Base-by-base conservation (phyloP, 306 rosid species). In the Fragaria nilgerrensis region DNA sequence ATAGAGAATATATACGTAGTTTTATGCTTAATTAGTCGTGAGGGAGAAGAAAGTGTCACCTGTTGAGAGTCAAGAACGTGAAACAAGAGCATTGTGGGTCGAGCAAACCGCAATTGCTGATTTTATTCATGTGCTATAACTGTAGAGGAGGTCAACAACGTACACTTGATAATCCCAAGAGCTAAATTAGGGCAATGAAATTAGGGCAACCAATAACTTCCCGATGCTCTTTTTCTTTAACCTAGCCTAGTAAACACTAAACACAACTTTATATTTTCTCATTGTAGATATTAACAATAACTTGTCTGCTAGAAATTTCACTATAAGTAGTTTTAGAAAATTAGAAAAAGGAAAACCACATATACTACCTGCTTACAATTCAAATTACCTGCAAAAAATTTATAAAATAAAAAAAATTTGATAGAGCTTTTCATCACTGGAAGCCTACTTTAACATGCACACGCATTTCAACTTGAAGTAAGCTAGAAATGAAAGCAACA, bases 31-130 rank as follows among this genome's bases (percentile, higher is more conserved):
- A 1, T 4, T 13, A 77, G 68, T 48, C 93, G 79, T 87, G 82
- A 69, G 81, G 85, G 3, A 34, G 77, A 86, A 83, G 89, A 48
- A 44, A 77, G 69, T 75, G 87, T 44, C 9, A 7, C 47, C 29
- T 36, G 15, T 39, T 52, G 75, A 19, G 71, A 58, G 41, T 82
- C 72, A 61, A 52, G 68, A 73, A 61, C 63, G 72, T 72, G 27
- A 45, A 75, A 80, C 71, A 34, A 47, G 56, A 80, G 55, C 76
- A 73, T 52, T 25, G 78, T 79, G 47, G 79, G 36, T 53, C 62
- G 75, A 79, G 65, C 68, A 74, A 74, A 59, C 56, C 77, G 77
- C 69, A 74, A 25, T 43, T 74, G 29, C 32, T 41, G 77, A 39
- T 74, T 43, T 59, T 16, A 5, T 16, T 74, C 77, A 59, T 25